Evolutionary conservation across 1,284 basidiomycete genomes (phyloP).

Genomic region (Trametes versicolor): DNA sequence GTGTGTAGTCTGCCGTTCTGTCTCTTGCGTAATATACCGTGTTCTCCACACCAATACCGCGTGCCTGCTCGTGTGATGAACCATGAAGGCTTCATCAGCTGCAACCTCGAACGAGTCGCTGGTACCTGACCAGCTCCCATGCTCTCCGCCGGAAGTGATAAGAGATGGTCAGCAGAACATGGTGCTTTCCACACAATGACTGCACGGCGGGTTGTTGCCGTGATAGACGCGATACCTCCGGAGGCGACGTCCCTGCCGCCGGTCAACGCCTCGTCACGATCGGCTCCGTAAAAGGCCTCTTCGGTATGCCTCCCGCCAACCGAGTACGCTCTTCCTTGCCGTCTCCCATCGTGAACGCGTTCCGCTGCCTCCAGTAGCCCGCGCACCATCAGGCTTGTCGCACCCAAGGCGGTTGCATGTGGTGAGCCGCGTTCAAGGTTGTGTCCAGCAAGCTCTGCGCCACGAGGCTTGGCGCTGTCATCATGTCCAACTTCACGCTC

Average conservation of each 20-base stretch:
- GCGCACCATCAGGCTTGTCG: neutral
- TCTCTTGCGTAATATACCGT: neutral
- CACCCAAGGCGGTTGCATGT: neutral
- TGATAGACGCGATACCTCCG: constrained; percentile 13
- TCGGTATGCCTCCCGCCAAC: constrained; percentile 4
- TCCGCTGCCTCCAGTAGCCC: neutral
- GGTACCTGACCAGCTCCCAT: neutral
- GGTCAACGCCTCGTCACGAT: constrained; percentile 12
- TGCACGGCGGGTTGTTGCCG: constrained; percentile 12
- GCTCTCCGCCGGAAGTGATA: neutral
- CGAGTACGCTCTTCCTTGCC: neutral
- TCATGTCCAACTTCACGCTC: constrained; percentile 73
- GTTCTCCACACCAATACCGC: neutral
- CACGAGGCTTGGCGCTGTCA: constrained; percentile 31
- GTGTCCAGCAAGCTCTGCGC: constrained; percentile 12
- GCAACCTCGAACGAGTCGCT: neutral
- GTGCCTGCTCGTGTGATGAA: neutral
- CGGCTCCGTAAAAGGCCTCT: constrained; percentile 9
- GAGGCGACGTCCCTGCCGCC: constrained; percentile 18
- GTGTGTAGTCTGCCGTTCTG: neutral
- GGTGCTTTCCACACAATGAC: neutral
- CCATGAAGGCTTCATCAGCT: neutral
- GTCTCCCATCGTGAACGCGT: neutral
- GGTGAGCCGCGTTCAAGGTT: neutral
- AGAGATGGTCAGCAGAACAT: constrained; percentile 2